These are phyloP conservation scores for Epichloe uncinata DNA, from an alignment of 2,329 filamentous ascomycete genomes.

Conservation along the genomic window DNA sequence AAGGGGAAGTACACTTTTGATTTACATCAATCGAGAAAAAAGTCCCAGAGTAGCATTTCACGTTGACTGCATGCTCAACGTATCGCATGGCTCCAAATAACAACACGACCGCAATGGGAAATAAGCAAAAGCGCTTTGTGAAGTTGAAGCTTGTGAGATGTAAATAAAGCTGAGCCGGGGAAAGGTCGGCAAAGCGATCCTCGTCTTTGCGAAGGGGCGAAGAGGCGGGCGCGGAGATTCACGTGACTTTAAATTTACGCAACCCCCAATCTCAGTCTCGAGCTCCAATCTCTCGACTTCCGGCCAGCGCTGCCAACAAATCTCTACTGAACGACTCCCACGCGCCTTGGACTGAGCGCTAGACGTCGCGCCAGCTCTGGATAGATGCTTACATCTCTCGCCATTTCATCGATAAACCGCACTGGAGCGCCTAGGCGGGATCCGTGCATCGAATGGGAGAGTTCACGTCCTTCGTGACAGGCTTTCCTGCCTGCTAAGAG, in stretches of 20 bases:
- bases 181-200: neutral
- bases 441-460: constrained; percentile 32
- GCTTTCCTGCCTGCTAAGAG: constrained; percentile 35
- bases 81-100: neutral
- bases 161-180: neutral
- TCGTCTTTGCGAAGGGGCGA: too few relatives aligned
- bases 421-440: constrained; percentile 3
- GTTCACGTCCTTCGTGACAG: constrained; percentile 30
- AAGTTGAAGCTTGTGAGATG: neutral
- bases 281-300: constrained; percentile 19
- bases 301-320: constrained; percentile 13
- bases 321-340: constrained; percentile 7
- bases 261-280: constrained; percentile 16
- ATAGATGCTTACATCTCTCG: neutral
- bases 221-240: constrained; percentile 11
- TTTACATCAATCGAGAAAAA: too few relatives aligned
- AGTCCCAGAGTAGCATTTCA: too few relatives aligned
- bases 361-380: constrained; percentile 4
- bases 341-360: constrained; percentile 12
- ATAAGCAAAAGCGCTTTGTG: neutral
- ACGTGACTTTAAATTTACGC: constrained; percentile 33
- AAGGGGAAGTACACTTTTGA: neutral
- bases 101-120: neutral
- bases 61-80: neutral
- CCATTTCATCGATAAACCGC: neutral